A percentile compares a stretch with the other conserved stretches of the same genome.
These are phyloP conservation scores for Heterobasidion parviporum DNA, from an alignment of 1,284 basidiomycete species.

Conservation along the genomic window DNA sequence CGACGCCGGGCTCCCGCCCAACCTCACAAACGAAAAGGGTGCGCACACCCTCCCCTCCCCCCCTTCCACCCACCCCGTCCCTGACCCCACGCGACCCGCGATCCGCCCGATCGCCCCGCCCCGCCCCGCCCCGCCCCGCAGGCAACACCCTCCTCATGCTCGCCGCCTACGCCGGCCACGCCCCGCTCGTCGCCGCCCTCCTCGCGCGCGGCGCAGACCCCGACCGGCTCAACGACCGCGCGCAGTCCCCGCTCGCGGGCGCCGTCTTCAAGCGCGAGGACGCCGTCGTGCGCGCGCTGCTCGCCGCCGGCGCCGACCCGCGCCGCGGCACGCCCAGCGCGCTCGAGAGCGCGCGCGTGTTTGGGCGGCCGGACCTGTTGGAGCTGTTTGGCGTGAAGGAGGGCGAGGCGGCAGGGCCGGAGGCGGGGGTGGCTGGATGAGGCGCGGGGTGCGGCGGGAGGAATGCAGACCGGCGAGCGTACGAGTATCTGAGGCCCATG, in stretches of 20 bases:
- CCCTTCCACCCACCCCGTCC: no score
- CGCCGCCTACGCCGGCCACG: conserved; percentile 72
- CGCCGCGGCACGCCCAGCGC: conserved; percentile 65
- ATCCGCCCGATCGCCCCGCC: neutral
- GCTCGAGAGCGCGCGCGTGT: conserved; percentile 64
- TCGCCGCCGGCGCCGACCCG: conserved; percentile 63
- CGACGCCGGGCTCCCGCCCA: conserved; percentile 66
- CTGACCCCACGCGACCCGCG: neutral
- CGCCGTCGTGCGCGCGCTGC: conserved; percentile 53
- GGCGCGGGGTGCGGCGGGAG: no score
- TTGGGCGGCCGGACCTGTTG: conserved; percentile 47
- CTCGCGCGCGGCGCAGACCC: conserved; percentile 55
- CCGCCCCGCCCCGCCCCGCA: conserved; percentile 12
- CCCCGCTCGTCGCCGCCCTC: conserved; percentile 44
- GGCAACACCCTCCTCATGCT: conserved; percentile 82
- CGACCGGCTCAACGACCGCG: conserved; percentile 67
- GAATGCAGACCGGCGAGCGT: neutral
- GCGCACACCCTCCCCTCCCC: no score
- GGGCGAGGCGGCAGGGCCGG: no score
- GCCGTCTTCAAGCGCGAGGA: conserved; percentile 72
- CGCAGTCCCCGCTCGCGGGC: conserved; percentile 76
- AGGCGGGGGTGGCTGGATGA: no score
- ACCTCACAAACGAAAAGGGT: conserved; percentile 74
- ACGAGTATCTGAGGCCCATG: neutral
- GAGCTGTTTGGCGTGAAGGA: conserved; percentile 31